Base-by-base conservation (phyloP, 2,329 filamentous ascomycete genomes). In the Botrytis pseudocinerea region DNA sequence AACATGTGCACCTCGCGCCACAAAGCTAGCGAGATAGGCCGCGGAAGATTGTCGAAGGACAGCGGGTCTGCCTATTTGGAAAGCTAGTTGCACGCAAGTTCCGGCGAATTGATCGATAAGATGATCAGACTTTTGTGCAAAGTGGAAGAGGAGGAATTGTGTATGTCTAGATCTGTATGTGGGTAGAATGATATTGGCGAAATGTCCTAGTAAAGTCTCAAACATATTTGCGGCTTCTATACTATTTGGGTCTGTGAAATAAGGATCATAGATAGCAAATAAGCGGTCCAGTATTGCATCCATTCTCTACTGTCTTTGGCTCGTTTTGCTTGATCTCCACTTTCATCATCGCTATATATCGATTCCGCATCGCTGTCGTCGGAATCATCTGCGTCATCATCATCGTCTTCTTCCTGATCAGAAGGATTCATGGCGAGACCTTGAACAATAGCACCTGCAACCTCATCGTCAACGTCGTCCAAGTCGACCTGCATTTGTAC, bases 141-240 rank as follows among this genome's bases (percentile, higher is more conserved):
- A 98, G 83, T 98, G 95, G 83, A 99, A 99, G 69, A 98, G 87
- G 65, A 99, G 88, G 78, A 98, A 99, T 79, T 99, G 96, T 0
- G 94, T 94, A 81, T 98, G 95, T 48, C 96, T 91, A 38, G 94
- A 97, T 77, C 94, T 93, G 81, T 96, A 94, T 22, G 94, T 97
- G 5, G 95, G 94, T 44, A 99, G 87, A 74, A 99, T 94, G 79
- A 94, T 93, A 80, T 89, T 92, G 74, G 91, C 89, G 80, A 99
- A 99, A 80, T 97, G 94, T 66, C 91, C 89, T 42, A 98, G 86
- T 57, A 99, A 87, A 72, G 93, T 90, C 70, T 93, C 91, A 77
- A 97, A 93, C 68, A 90, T 89, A 72, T 91, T 89, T 76, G 92
- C 89, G 60, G 93, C 91, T 73, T 90, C 86, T 65, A 91, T 87